Evolutionary conservation across 495 filamentous ascomycete species (phyloP), one percentile per base, ranked within the genome.

Genomic region (Neurospora hispaniola): DNA sequence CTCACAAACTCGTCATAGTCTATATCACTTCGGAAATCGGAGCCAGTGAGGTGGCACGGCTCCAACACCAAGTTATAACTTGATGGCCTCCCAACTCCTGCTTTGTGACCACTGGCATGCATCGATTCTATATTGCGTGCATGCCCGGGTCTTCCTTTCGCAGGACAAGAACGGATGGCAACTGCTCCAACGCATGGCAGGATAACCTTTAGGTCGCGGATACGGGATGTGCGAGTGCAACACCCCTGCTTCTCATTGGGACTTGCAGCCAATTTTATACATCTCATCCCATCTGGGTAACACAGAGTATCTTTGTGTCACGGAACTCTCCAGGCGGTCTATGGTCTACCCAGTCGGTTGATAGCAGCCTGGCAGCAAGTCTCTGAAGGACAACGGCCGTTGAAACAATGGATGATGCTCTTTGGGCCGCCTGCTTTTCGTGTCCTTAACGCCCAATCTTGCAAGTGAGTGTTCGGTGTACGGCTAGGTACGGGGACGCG

Each of bases 351-450:
- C 27, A 62, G 27, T 62, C 27, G 54, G 54, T 62, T 62, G 54
- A 31, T 71, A 8, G n/a, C 70, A 71, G 70, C 70, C 70, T 0
- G 35, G 4, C 23, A 43, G 42, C 70, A 71, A n/a, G 70, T 43
- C 42, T 66, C 70, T 48, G 43, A 54, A n/a, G 70, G 70, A 27
- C 42, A 71, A 71, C 42, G 20, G 70, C 70, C 70, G 70, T 71
- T 71, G 70, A 71, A 48, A 71, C 43, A 71, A 10, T 62, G 54
- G 5, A 35, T 2, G 23, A 35, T 35, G 14, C 14, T 35, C 27
- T 62, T 62, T 35, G 54, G 54, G 54, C 54, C 5, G 54, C 27
- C 12, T 62, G 54, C 54, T 62, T 62, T 62, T 62, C 54, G 54
- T 62, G 27, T 62, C 54, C 7, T 35, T 35, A 62, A 62, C 27